Percentiles rank a stretch among this genome's conserved stretches.
These are phyloP conservation scores for Termitomyces sp. DNA, from an alignment of 768 basidiomycete genomes.

Conservation along the genomic window DNA sequence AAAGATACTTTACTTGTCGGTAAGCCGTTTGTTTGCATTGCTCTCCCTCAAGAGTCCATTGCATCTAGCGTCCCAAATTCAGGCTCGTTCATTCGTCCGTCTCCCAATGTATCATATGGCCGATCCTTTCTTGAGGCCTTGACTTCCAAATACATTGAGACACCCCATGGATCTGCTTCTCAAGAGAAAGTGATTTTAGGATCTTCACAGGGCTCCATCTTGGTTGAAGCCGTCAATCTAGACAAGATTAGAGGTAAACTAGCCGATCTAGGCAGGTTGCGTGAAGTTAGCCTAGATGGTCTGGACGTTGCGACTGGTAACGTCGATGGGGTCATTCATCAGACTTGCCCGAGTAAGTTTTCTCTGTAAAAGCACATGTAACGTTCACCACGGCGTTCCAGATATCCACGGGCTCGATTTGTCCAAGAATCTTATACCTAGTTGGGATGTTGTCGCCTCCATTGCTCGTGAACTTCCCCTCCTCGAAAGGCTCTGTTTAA, in stretches of 20 bases:
- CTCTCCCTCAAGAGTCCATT: conserved; percentile 9
- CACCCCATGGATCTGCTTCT: conserved; percentile 44
- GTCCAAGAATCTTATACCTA: conserved; percentile 67
- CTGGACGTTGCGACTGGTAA: conserved; percentile 54
- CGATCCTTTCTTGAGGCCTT: conserved; percentile 74
- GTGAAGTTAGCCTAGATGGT: conserved; percentile 78
- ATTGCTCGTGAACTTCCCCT: conserved; percentile 61
- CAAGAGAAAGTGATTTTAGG: conserved; percentile 71
- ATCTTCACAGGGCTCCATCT: conserved; percentile 78
- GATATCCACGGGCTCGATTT: conserved; percentile 81
- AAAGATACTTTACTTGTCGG: conserved; percentile 77
- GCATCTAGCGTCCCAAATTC: conserved; percentile 49
- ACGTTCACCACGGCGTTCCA: conserved; percentile 26
- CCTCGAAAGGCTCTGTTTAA: conserved; percentile 68
- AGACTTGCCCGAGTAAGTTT: conserved; percentile 69
- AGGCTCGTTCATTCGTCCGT: conserved; percentile 81
- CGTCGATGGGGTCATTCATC: conserved; percentile 45
- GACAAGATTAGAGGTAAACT: conserved; percentile 76
- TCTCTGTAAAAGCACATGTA: not conserved
- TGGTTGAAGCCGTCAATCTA: conserved; percentile 82
- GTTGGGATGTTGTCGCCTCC: conserved; percentile 65
- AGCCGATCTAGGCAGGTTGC: conserved; percentile 59
- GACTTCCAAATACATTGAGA: conserved; percentile 73
- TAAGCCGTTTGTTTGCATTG: conserved; percentile 33
- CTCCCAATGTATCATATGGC: conserved; percentile 57